Evolutionary conservation across 768 basidiomycete genomes (phyloP).

Genomic region (Flagelloscypha sp.): DNA sequence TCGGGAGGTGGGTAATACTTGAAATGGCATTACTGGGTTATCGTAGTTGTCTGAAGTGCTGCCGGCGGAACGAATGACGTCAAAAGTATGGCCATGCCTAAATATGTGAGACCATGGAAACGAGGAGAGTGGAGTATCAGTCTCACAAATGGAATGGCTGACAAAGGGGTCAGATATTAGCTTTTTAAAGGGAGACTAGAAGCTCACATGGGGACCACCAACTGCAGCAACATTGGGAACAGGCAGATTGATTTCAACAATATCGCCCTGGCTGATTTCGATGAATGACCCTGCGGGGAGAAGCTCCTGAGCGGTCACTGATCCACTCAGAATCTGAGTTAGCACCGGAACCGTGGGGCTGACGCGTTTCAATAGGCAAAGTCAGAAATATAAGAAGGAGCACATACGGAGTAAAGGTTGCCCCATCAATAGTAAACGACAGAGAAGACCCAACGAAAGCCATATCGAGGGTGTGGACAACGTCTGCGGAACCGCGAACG

Average conservation of each 20-base stretch:
- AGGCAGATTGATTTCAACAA: constrained; percentile 35
- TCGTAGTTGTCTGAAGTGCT: constrained; percentile 29
- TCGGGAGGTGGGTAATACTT: constrained; percentile 17
- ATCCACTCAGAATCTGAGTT: constrained; percentile 32
- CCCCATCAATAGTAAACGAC: constrained; percentile 23
- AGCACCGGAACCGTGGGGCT: constrained; percentile 33
- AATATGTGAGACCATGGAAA: too few species aligned
- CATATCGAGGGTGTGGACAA: constrained; percentile 19
- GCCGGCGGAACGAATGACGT: constrained; percentile 35
- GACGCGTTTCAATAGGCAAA: too few species aligned
- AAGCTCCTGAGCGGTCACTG: constrained; percentile 20
- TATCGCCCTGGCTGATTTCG: constrained; percentile 36
- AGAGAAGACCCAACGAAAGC: constrained; percentile 8
- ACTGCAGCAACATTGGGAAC: constrained; percentile 23
- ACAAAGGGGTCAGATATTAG: too few species aligned
- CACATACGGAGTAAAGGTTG: constrained; percentile 20
- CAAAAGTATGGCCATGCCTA: constrained; percentile 41
- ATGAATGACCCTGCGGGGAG: constrained; percentile 26
- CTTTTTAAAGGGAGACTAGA: neutral
- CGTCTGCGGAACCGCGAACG: constrained; percentile 29
- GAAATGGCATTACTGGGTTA: constrained; percentile 44
- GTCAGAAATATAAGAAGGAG: too few species aligned
- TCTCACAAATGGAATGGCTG: constrained; percentile 36
- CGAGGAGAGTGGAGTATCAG: constrained; percentile 13
- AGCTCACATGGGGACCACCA: constrained; percentile 26